Conservation (phyloP, 1,139 yeast genomes). For the Zygoascus meyerae region DNA sequence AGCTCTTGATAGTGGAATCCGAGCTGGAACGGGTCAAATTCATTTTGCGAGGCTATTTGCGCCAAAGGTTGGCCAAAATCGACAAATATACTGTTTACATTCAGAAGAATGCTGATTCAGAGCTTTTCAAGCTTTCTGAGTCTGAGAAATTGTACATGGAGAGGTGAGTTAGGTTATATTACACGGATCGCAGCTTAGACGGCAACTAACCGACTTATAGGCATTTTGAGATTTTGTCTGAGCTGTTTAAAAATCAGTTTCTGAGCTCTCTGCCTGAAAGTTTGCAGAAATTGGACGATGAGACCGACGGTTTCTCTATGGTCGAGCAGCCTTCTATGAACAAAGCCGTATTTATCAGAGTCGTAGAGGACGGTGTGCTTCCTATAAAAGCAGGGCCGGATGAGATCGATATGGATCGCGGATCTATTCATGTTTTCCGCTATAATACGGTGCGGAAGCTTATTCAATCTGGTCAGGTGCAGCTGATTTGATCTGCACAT, state of each 20-base stretch:
- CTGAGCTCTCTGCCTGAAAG: constrained; percentile 61
- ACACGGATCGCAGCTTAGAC: not conserved
- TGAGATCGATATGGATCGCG: constrained; percentile 53
- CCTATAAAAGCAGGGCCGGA: constrained; percentile 41
- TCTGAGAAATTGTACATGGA: constrained; percentile 62
- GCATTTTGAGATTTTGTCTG: constrained; percentile 60
- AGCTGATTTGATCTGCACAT: constrained; percentile 21
- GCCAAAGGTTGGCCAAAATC: constrained; percentile 61
- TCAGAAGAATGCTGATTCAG: constrained; percentile 28
- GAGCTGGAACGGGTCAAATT: constrained; percentile 85
- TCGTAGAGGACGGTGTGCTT: constrained; percentile 38
- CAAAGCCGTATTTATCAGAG: constrained; percentile 69
- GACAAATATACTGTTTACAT: constrained; percentile 63
- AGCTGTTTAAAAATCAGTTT: constrained; percentile 63
- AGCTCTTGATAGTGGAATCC: constrained; percentile 78
- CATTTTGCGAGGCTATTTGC: constrained; percentile 67
- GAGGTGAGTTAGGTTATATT: constrained; percentile 20
- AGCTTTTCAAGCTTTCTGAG: constrained; percentile 40
- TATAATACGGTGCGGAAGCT: constrained; percentile 46
- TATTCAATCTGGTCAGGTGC: constrained; percentile 20
- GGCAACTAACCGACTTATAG: constrained; percentile 15
- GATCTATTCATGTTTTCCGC: constrained; percentile 73
- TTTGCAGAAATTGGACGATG: constrained; percentile 70
- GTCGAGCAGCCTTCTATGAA: constrained; percentile 69
- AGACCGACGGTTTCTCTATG: constrained; percentile 72